phyloP scores from a whole-genome alignment of 148 eudicot species.

The Vaccinium darrowii region DNA sequence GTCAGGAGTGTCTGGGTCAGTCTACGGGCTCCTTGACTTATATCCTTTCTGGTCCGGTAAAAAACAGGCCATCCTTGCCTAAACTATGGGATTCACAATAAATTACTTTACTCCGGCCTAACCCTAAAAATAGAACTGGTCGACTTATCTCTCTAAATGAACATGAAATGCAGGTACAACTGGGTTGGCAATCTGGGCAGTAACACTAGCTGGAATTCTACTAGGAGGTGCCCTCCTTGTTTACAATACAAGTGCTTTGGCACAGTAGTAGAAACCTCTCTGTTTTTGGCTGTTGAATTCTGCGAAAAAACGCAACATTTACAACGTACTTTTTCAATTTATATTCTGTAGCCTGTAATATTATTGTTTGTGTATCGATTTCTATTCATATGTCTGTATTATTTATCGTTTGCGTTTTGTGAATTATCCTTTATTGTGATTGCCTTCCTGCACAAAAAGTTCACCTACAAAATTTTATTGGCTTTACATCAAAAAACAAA shows the following conservation, averaged over 20 bases:
- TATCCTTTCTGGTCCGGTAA: no score
- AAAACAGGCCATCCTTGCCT: no score
- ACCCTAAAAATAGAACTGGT: no score
- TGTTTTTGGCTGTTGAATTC: background rate
- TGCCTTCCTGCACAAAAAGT: background rate
- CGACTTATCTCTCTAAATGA: background rate
- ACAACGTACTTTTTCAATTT: background rate
- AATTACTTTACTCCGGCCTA: no score
- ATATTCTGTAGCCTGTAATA: background rate
- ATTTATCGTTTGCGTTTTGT: background rate
- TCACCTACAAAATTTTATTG: background rate
- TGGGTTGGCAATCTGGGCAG: slow-evolving; percentile 87
- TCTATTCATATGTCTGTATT: background rate
- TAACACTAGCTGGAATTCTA: slow-evolving; percentile 71
- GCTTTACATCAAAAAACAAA: background rate
- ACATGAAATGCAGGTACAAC: slow-evolving; percentile 54
- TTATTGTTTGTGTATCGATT: background rate
- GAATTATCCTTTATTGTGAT: background rate
- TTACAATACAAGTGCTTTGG: slow-evolving; percentile 93
- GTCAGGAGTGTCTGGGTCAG: no score
- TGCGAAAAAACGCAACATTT: background rate
- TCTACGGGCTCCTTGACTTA: no score
- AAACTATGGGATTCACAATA: no score
- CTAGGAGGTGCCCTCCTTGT: slow-evolving; percentile 94
- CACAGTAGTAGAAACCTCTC: slow-evolving; percentile 30